phyloP scores from a whole-genome alignment of 1,139 yeast species.

The Suhomyces coccinellae region DNA sequence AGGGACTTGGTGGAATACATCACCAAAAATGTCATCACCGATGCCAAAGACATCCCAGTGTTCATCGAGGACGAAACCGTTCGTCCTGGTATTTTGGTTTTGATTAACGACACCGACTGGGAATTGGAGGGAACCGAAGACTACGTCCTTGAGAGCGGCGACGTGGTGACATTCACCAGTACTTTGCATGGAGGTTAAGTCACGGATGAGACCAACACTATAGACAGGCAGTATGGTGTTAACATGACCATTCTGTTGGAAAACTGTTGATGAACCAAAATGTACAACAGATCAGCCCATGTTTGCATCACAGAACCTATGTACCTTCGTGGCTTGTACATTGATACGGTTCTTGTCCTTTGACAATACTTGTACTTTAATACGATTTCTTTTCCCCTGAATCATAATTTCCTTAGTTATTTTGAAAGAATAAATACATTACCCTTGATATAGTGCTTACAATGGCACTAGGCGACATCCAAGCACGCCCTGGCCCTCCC shows the following conservation, averaged over 20 bases:
- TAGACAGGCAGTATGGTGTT: background rate
- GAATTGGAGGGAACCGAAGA: slow-evolving; percentile 89
- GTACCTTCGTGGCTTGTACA: too few species aligned
- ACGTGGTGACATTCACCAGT: slow-evolving; percentile 82
- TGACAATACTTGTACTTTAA: too few species aligned
- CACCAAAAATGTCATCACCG: slow-evolving; percentile 53
- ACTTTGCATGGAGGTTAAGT: slow-evolving; percentile 92
- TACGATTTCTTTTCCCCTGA: too few species aligned
- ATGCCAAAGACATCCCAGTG: slow-evolving; percentile 66
- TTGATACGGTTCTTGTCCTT: too few species aligned
- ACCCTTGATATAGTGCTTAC: slow-evolving; percentile 49
- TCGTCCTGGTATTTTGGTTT: slow-evolving; percentile 89
- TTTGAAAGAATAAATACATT: too few species aligned
- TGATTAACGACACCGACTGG: slow-evolving; percentile 96
- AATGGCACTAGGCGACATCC: slow-evolving; percentile 68
- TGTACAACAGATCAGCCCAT: too few species aligned
- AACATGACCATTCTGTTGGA: too few species aligned
- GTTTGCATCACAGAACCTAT: too few species aligned
- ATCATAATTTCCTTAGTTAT: too few species aligned
- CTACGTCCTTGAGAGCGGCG: slow-evolving; percentile 72
- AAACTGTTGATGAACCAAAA: slow-evolving; percentile 47
- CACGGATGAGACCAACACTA: background rate
- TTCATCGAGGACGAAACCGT: slow-evolving; percentile 79
- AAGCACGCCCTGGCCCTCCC: slow-evolving; percentile 73
- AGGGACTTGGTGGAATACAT: slow-evolving; percentile 59